Evolutionary conservation across 2,329 filamentous ascomycete species (phyloP).

Genomic region (Arthrobotrys musiformis): DNA sequence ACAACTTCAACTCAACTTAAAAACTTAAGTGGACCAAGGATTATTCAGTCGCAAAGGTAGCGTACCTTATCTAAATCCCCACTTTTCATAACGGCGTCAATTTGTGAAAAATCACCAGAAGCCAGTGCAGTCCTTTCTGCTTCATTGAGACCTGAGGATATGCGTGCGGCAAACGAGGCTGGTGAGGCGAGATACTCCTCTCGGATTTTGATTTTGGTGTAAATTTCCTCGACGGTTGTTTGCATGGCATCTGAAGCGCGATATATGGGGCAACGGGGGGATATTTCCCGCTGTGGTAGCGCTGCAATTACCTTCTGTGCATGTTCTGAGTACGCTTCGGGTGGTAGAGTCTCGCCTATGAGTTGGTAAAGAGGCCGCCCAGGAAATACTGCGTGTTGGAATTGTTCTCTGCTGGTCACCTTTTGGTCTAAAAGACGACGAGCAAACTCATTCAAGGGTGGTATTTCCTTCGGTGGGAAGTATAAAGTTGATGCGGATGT

Average conservation of each 20-base stretch:
- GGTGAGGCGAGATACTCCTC: background rate
- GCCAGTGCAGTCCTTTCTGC: background rate
- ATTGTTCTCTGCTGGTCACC: background rate
- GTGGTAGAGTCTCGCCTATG: background rate
- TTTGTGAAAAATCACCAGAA: constrained; percentile 4
- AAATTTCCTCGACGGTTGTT: constrained; percentile 4
- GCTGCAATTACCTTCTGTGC: background rate
- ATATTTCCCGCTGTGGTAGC: background rate
- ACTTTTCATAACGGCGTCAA: constrained; percentile 20
- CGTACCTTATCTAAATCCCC: constrained; percentile 7
- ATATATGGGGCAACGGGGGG: background rate
- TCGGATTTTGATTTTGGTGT: constrained; percentile 5
- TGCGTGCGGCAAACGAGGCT: background rate
- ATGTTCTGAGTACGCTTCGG: constrained; percentile 12
- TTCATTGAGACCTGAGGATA: background rate
- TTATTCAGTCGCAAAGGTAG: too few species aligned
- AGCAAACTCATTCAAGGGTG: constrained; percentile 15
- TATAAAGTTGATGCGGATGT: constrained; percentile 28
- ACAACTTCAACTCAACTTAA: too few species aligned
- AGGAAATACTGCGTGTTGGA: constrained; percentile 13
- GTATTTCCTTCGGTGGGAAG: constrained; percentile 24
- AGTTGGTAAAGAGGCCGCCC: constrained; percentile 12
- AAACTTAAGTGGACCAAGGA: too few species aligned
- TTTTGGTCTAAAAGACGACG: background rate
- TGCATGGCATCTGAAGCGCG: constrained; percentile 10